Percentiles rank a stretch among this genome's conserved stretches.
phyloP scores from a whole-genome alignment of 202 grass and related monocot species.

The Brachypodium distachyon region DNA sequence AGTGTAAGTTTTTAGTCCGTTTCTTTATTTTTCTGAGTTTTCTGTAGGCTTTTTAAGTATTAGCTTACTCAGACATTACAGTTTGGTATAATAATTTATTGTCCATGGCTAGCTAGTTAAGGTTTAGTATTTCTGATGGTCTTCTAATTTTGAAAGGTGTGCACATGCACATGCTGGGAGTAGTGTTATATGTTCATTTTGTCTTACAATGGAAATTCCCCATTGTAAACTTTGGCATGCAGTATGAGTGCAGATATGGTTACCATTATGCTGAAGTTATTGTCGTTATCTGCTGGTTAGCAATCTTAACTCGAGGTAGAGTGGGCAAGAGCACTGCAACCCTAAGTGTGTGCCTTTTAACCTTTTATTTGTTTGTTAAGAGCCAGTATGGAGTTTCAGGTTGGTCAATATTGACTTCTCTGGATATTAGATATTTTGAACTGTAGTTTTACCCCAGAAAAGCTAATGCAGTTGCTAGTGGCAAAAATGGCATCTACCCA shows the following conservation, averaged over 20 bases:
- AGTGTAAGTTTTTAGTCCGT: conserved; percentile 45
- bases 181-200: background rate
- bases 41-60: background rate
- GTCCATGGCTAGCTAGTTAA: background rate
- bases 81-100: background rate
- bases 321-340: background rate
- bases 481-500: background rate
- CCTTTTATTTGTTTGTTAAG: background rate
- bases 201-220: background rate
- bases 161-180: background rate
- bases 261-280: background rate
- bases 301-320: background rate
- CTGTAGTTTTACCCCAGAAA: background rate
- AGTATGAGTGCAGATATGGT: background rate
- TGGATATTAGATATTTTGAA: background rate
- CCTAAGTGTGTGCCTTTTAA: background rate
- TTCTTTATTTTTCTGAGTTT: background rate
- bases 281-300: background rate
- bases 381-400: background rate
- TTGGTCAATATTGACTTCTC: background rate
- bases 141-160: background rate
- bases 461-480: background rate
- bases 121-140: background rate
- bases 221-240: background rate
- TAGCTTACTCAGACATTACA: background rate